Percentiles rank a stretch among this genome's conserved stretches.
These are phyloP conservation scores for Trichoderma gracile DNA, from an alignment of 2,329 filamentous ascomycete genomes.

Conservation along the genomic window DNA sequence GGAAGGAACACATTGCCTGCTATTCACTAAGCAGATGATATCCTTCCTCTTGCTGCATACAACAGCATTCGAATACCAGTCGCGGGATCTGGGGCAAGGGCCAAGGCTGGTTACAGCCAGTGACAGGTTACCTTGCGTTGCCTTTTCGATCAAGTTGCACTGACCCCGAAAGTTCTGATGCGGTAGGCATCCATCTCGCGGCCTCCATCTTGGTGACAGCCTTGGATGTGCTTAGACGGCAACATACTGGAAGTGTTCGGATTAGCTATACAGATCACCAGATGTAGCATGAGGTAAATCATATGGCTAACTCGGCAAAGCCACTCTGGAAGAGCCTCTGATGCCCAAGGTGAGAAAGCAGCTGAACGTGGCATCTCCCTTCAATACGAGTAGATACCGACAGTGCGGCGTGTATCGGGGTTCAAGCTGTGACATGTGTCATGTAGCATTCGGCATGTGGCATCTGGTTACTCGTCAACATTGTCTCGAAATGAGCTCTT, in stretches of 20 bases:
- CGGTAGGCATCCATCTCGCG: background rate
- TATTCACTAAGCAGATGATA: background rate
- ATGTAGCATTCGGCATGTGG: background rate
- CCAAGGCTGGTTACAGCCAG: background rate
- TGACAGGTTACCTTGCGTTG: constrained; percentile 8
- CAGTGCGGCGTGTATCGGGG: background rate
- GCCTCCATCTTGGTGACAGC: background rate
- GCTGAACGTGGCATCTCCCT: too few relatives aligned
- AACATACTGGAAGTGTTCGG: background rate
- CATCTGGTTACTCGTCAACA: background rate
- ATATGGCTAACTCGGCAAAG: too few relatives aligned
- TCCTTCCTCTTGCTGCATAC: background rate
- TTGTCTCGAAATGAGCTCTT: background rate
- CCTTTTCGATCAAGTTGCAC: constrained; percentile 8
- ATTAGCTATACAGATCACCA: background rate
- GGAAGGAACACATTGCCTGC: background rate
- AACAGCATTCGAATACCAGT: background rate
- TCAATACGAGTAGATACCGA: background rate
- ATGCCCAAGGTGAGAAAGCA: background rate
- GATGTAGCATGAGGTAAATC: too few relatives aligned
- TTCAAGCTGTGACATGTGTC: background rate
- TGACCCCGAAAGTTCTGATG: background rate
- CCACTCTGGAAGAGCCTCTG: too few relatives aligned
- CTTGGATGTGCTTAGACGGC: background rate
- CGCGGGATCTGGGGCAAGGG: background rate